A percentile compares a stretch with the other conserved stretches of the same genome.
These are phyloP conservation scores for Trapa incisa DNA, from an alignment of 345 rosid genomes.

Conservation along the genomic window DNA sequence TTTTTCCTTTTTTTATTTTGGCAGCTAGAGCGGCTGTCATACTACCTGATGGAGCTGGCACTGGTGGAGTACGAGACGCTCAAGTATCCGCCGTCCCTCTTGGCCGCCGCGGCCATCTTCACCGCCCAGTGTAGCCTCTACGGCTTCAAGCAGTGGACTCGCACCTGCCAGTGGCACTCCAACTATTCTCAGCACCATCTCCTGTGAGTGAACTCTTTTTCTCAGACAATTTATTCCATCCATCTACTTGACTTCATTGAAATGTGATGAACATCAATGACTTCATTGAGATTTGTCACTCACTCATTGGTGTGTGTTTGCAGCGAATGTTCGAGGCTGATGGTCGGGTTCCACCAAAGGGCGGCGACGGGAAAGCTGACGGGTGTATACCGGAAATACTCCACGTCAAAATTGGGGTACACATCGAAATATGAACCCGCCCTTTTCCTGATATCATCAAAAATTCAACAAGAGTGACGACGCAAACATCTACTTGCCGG, in stretches of 20 bases:
- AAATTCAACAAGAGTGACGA: not conserved
- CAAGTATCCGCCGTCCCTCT: constrained; percentile 59
- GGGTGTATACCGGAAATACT: constrained; percentile 79
- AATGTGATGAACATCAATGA: no score
- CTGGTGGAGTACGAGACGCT: constrained; percentile 86
- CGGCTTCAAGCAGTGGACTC: constrained; percentile 68
- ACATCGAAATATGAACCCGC: constrained; percentile 64
- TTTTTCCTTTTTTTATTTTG: no score
- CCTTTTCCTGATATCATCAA: constrained; percentile 20
- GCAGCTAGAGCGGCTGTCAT: constrained; percentile 67
- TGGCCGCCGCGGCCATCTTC: constrained; percentile 74
- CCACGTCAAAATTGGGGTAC: constrained; percentile 50
- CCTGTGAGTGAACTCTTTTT: constrained; percentile 31
- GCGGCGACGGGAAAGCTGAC: constrained; percentile 68
- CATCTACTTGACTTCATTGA: no score
- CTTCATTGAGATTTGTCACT: no score
- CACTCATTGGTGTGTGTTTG: not conserved
- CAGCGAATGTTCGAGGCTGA: constrained; percentile 68
- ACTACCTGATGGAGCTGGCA: constrained; percentile 73
- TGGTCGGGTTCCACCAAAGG: constrained; percentile 53
- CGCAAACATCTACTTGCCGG: no score
- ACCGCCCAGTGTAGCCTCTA: constrained; percentile 59
- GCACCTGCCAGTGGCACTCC: constrained; percentile 55
- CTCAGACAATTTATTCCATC: no score
- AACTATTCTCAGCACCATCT: constrained; percentile 62